Evolutionary conservation across 192 early-diverging fungal species (phyloP).

Genomic region (Podochytrium sp.): DNA sequence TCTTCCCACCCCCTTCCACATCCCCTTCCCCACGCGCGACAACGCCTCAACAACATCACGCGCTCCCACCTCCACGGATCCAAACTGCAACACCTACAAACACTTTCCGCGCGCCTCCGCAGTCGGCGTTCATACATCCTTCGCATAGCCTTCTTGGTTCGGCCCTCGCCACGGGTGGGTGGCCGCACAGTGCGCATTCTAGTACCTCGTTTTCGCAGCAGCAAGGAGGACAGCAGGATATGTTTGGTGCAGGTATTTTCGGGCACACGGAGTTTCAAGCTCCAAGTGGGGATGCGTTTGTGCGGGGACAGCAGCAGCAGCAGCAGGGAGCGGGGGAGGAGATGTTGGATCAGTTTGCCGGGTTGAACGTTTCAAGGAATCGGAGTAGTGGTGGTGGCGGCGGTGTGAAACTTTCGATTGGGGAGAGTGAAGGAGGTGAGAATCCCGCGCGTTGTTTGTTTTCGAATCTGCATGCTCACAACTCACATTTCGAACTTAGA

Average conservation of each 20-base stretch:
- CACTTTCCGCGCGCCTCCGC: too few relatives aligned
- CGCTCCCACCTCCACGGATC: slow-evolving; percentile 8
- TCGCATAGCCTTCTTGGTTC: too few relatives aligned
- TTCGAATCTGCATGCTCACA: not conserved
- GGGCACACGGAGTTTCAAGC: too few relatives aligned
- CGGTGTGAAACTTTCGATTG: slow-evolving; percentile 13
- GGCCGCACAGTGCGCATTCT: too few relatives aligned
- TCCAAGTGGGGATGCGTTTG: too few relatives aligned
- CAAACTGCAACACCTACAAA: slow-evolving; percentile 23
- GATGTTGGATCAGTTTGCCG: not conserved
- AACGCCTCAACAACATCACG: not conserved
- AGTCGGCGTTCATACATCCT: too few relatives aligned
- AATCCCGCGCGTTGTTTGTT: not conserved
- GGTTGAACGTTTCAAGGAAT: not conserved
- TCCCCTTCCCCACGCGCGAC: not conserved
- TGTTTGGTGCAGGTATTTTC: too few relatives aligned
- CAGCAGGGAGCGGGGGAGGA: slow-evolving; percentile 6
- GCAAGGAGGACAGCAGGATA: too few relatives aligned
- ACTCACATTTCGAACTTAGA: not conserved
- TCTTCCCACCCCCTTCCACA: not conserved
- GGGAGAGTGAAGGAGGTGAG: slow-evolving; percentile 14
- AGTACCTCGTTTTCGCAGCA: too few relatives aligned
- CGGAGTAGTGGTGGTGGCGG: not conserved
- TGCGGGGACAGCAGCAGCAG: not conserved
- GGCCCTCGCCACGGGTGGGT: too few relatives aligned